Percentiles rank a stretch among this genome's conserved stretches.
phyloP scores from a whole-genome alignment of 257 asterid genomes.

The Nicotiana obtusifolia region DNA sequence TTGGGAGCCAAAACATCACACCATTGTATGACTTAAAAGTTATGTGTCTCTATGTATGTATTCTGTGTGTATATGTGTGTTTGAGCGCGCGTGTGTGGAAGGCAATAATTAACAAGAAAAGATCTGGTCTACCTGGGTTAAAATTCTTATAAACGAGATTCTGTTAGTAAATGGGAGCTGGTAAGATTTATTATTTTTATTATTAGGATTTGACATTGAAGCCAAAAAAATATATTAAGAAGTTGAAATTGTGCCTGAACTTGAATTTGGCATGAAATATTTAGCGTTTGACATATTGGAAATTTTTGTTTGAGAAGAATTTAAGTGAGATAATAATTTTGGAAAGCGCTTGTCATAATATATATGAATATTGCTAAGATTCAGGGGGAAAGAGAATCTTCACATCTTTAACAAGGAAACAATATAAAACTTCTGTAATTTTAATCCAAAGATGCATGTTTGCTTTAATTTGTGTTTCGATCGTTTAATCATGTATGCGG shows the following conservation, averaged over 20 bases:
- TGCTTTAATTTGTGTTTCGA: neutral
- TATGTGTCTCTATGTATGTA: neutral
- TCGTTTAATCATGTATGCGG: neutral
- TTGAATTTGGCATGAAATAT: no score
- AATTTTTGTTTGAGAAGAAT: no score
- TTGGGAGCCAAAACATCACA: constrained; percentile 17
- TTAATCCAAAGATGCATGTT: neutral
- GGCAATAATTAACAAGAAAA: neutral
- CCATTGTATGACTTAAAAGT: neutral
- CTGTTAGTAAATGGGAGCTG: no score
- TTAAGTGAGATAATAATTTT: no score
- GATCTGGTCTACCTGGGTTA: neutral
- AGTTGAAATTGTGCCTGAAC: no score
- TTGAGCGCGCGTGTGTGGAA: neutral
- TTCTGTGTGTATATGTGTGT: neutral
- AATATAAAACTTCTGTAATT: neutral
- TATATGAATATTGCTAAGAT: no score
- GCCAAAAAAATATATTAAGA: no score
- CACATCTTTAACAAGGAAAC: neutral
- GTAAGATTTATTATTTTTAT: no score
- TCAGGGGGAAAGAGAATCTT: neutral
- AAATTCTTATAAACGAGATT: no score
- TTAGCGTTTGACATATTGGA: no score
- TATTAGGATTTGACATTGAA: no score
- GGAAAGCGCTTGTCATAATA: no score